Conservation (phyloP, 192 early-diverging fungal genomes). For the Dissophora ornata region DNA sequence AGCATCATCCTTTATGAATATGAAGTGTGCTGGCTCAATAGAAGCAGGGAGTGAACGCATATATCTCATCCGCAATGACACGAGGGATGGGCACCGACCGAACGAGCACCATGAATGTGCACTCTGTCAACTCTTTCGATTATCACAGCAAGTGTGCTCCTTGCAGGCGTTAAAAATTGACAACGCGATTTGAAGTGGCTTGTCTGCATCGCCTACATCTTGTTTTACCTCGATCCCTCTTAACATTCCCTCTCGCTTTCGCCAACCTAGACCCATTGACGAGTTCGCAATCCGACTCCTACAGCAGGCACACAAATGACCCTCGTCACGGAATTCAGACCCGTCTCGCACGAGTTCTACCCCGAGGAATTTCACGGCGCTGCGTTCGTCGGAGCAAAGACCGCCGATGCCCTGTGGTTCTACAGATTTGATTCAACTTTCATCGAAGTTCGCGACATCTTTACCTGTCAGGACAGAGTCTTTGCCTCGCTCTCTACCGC, state of each 20-base stretch:
- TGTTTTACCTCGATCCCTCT: too few relatives aligned
- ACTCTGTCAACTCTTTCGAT: constrained; percentile 4
- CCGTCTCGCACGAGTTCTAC: constrained; percentile 49
- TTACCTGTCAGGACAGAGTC: constrained; percentile 48
- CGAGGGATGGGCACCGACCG: neutral
- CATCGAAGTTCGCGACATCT: constrained; percentile 52
- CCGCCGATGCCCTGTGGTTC: constrained; percentile 46
- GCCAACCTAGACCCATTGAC: too few relatives aligned
- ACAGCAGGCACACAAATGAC: too few relatives aligned
- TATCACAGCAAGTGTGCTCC: too few relatives aligned
- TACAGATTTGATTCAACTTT: constrained; percentile 44
- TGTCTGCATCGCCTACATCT: too few relatives aligned
- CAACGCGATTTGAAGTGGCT: too few relatives aligned
- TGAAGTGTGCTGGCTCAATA: neutral
- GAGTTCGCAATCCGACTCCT: too few relatives aligned
- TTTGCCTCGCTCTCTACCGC: constrained; percentile 38
- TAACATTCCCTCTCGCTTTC: too few relatives aligned
- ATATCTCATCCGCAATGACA: neutral
- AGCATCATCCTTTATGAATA: constrained; percentile 1
- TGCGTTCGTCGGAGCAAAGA: constrained; percentile 42
- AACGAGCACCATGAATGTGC: constrained; percentile 3
- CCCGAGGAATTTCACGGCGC: constrained; percentile 40
- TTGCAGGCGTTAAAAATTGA: too few relatives aligned
- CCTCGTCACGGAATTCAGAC: constrained; percentile 42
- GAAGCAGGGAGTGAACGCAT: constrained; percentile 2